Evolutionary conservation across 345 rosid genomes (phyloP), one percentile per base, ranked within the genome.

Genomic region (Capsella bursapastoris): DNA sequence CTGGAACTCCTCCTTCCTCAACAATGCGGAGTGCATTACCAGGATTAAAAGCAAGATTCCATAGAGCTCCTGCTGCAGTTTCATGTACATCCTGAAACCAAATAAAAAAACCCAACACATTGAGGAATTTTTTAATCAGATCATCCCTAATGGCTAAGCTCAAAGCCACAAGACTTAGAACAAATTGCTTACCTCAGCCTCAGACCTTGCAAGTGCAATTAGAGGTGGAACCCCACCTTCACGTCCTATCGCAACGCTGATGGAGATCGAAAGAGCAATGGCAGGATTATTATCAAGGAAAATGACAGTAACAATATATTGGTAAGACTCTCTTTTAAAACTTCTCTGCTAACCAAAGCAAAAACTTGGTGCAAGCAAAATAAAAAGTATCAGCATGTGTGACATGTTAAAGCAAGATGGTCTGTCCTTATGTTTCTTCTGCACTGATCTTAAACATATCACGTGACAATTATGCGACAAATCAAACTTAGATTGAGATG

Each of bases 31-130:
- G 85, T 65, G 93, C 96, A 63, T 88, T 90, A 11, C 87, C 86
- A 52, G 85, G 86, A 71, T 86, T 87, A 67, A 88, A 90, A 69
- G 96, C 96, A 77, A 90, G 93, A 77, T 90, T 90, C 96, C 93
- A 88, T 41, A 90, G 84, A 64, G 96, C 96, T 59, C 93, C 93
- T 3, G 90, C 93, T 16, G 96, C 96, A n/a, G 93, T 88, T 80
- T 90, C 96, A 82, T 88, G 93, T 73, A 90, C 96, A 87, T 88
- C 96, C 96, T 90, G 83, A 56, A 68, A 64, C 25, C 25, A 22
- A 58, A 45, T 75, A 29, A 3, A 34, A 34, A 34, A 55, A 6
- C 10, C 10, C 51, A 72, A 56, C 14, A 7, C 65, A 64, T 64
- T 37, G 62, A 58, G 40, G 28, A 40, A 52, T n/a, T n/a, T n/a